Evolutionary conservation across 495 filamentous ascomycete species (phyloP).

Genomic region (Penicillium bovifimosum): DNA sequence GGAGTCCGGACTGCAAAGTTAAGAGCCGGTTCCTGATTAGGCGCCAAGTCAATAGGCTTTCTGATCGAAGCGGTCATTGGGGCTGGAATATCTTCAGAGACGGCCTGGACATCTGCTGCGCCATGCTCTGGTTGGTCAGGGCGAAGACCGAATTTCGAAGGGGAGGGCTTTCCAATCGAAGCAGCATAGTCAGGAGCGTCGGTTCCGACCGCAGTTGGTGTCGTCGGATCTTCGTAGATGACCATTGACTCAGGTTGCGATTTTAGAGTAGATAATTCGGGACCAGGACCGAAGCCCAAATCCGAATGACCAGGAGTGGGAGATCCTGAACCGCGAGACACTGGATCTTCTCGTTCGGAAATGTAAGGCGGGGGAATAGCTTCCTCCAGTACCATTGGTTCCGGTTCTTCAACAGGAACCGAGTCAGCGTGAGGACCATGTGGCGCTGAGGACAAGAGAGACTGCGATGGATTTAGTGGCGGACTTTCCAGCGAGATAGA

Average conservation of each 20-base stretch:
- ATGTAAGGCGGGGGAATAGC: slow-evolving; percentile 2
- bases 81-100: background rate
- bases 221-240: slow-evolving; percentile 43
- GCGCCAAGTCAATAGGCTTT: slow-evolving; percentile 10
- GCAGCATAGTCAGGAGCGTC: background rate
- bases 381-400: slow-evolving; percentile 13
- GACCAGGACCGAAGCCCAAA: background rate
- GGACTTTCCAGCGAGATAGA: slow-evolving; percentile 26
- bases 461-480: slow-evolving; percentile 16
- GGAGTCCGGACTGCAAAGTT: slow-evolving; percentile 11
- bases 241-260: slow-evolving; percentile 24
- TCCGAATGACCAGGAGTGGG: background rate
- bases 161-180: slow-evolving; percentile 8
- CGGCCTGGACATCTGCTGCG: background rate
- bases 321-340: background rate
- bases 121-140: background rate
- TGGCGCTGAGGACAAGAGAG: background rate
- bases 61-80: slow-evolving; percentile 5
- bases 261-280: slow-evolving; percentile 10
- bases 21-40: slow-evolving; percentile 4
- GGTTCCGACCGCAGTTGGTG: slow-evolving; percentile 14
- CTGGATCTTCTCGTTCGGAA: background rate
- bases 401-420: slow-evolving; percentile 13
- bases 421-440: background rate
- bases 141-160: slow-evolving; percentile 1